A percentile compares a stretch with the other conserved stretches of the same genome.
phyloP scores from a whole-genome alignment of 1,139 yeast species.

The Saccharomyces hybrid region DNA sequence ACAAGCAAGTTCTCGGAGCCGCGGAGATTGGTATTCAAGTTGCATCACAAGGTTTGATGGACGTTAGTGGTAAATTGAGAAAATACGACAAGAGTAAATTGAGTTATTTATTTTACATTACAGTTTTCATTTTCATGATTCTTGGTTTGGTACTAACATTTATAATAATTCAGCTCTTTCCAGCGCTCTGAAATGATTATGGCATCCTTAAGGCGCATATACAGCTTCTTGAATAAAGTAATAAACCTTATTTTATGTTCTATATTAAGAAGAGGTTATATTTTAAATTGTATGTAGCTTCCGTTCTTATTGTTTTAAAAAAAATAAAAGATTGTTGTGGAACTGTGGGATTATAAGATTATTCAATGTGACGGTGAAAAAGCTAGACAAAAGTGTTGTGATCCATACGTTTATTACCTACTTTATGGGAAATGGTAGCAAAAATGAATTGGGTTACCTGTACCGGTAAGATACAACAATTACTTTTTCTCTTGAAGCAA shows the following conservation, averaged over 20 bases:
- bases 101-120: conserved; percentile 31
- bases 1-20: conserved; percentile 33
- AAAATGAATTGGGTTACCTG: no score
- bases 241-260: background rate
- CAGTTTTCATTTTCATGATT: conserved; percentile 25
- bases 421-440: no score
- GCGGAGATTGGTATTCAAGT: conserved; percentile 36
- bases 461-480: no score
- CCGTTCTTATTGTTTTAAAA: no score
- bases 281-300: no score
- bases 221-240: background rate
- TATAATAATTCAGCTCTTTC: conserved; percentile 33
- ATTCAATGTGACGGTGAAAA: no score
- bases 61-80: conserved; percentile 27
- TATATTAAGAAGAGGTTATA: background rate
- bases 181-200: conserved; percentile 30
- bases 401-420: no score
- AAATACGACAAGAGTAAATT: conserved; percentile 30
- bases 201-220: background rate
- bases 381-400: no score
- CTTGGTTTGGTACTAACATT: conserved; percentile 30
- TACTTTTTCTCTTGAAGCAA: no score
- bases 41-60: conserved; percentile 31
- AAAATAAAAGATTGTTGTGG: no score
- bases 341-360: no score